Base-by-base conservation (phyloP, 148 eudicot species). In the Vaccinium darrowii region DNA sequence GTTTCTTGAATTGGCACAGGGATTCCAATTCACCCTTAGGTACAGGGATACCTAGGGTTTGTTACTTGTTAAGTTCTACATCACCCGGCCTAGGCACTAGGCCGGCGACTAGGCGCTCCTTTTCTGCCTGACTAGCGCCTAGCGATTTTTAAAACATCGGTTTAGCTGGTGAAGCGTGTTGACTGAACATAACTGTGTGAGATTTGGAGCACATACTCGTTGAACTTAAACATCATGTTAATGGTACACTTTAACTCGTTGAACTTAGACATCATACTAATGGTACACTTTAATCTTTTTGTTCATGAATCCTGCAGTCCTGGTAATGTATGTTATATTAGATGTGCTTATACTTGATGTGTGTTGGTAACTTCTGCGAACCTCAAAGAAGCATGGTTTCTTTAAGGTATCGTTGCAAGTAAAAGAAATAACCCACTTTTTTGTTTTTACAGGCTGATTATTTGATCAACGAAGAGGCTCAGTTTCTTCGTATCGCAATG, bases 401-500 rank as follows among this genome's bases (percentile, higher is more conserved):
- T 83, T 30, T 8, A 72, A 76, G 49, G 39, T n/a, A 12, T 54
- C 23, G 15, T 76, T 49, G 8, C 15, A 50, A 19, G 18, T 27
- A 25, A 58, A 82, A 72, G 47, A 69, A 67, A 71, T 63, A 47
- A 81, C 62, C 25, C 25, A 4, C 23, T 27, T 73, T 73, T 36
- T 12, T 73, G 27, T 33, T 88, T 53, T 83, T 83, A 62, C 94
- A 95, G 98, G 98, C 99, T 86, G 94, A 89, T 85, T 53, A 90
- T 62, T 87, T 94, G 78, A 93, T 95, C 25, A 88, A 89, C 53
- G 92, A 92, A 84, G 98, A 97, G 87, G 86, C 90, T 84, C 86
- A 88, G 54, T 92, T 88, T 90, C 88, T 97, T 54, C 87, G 95
- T 67, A 84, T 86, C 76, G 95, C 95, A 30, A 95, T 95, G 98